Conservation (phyloP, 2,329 filamentous ascomycete genomes). For the Diplodia mutila region DNA sequence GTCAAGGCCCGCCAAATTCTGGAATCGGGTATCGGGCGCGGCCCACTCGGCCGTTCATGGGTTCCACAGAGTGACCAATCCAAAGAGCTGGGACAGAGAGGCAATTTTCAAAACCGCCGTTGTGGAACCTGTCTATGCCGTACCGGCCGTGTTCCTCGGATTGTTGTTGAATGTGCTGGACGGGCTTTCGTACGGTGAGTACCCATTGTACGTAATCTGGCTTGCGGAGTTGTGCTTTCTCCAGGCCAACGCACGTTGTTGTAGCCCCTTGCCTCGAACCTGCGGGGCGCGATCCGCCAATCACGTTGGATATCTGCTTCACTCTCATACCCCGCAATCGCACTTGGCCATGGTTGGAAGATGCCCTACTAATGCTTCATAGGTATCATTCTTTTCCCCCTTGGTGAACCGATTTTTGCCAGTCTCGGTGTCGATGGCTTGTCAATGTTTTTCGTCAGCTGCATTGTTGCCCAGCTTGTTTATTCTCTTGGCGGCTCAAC, state of each 20-base stretch:
- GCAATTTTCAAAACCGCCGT: conserved; percentile 66
- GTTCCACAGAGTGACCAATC: conserved; percentile 50
- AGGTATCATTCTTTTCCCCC: conserved; percentile 92
- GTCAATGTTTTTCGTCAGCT: conserved; percentile 98
- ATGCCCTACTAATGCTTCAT: not conserved
- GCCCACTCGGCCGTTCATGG: not conserved
- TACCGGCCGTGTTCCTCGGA: conserved; percentile 88
- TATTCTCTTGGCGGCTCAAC: conserved; percentile 84
- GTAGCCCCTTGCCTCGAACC: not conserved
- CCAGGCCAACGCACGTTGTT: not conserved
- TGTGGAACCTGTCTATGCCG: conserved; percentile 64
- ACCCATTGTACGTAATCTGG: not conserved
- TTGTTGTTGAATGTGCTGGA: conserved; percentile 91
- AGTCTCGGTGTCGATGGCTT: conserved; percentile 90
- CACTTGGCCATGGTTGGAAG: not conserved
- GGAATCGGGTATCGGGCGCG: not conserved
- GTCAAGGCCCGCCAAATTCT: conserved; percentile 9
- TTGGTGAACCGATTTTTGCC: conserved; percentile 84
- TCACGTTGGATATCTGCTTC: not conserved
- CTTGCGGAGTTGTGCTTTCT: not conserved
- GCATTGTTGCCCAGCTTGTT: conserved; percentile 87
- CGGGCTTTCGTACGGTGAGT: conserved; percentile 82
- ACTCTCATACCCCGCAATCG: not conserved
- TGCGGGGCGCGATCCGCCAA: not conserved
- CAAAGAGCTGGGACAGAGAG: conserved; percentile 72